Base-by-base conservation (phyloP, 495 filamentous ascomycete genomes). In the Penicillium canescens region DNA sequence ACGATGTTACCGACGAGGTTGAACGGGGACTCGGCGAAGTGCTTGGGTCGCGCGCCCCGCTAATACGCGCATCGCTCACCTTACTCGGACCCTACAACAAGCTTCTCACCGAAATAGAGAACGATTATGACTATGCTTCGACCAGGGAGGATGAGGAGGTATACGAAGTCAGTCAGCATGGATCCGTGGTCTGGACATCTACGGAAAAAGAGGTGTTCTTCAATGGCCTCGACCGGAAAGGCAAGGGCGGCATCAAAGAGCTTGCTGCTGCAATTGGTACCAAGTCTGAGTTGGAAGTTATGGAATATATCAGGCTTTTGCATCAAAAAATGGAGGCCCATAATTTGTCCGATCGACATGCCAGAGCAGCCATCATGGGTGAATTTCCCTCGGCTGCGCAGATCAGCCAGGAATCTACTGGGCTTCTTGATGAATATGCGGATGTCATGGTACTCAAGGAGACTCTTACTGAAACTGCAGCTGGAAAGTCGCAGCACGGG, bases 231-330 rank as follows among this genome's bases (percentile, higher is more conserved):
- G 74, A 78, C 3, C 76, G 80, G 6, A 78, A 86, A 21, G 90
- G 90, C 6, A 79, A 73, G 33, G 75, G 85, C 59, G 73, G 88
- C 45, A 56, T 85, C 8, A 57, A 60, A 6, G 80, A 74, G 6
- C 86, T 97, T 46, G 78, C 91, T 0, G 55, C 66, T 8, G 74
- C 79, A 0, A 79, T 98, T 42, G 74, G 75, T 1, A 85, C 86
- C 2, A 98, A 98, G 58, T 85, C 81, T 43, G 78, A 82, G 47
- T 62, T 89, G 5, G 91, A 98, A 63, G 84, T 94, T 6, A 76
- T 76, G 14, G 79, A 85, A 45, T 92, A 90, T 56, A 58, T 94
- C 8, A 51, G 69, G 13, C 63, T 88, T 2, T 76, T 97, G 0
- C 76, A 83, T 2, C 70, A 79, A 36, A 76, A 74, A 43, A 55